These are phyloP conservation scores for Craspedostauros australis DNA, from an alignment of 108 stramenopile species.

Conservation along the genomic window DNA sequence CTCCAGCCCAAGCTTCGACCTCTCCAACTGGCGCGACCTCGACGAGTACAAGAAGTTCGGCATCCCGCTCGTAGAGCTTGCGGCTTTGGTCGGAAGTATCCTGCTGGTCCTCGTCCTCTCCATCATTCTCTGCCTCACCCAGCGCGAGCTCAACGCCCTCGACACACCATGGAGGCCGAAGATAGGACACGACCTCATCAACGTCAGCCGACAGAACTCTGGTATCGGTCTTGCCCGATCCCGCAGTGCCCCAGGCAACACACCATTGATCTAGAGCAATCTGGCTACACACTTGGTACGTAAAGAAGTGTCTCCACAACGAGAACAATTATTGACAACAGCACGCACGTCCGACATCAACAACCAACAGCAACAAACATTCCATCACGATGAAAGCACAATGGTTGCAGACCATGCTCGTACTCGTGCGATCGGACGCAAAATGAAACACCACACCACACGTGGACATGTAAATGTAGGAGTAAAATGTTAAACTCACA, in stretches of 20 bases:
- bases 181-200: constrained; percentile 2
- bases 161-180: constrained; percentile 21
- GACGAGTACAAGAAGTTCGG: constrained; percentile 19
- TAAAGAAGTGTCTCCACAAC: too few relatives aligned
- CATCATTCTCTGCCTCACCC: constrained; percentile 14
- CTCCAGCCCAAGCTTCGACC: constrained; percentile 7
- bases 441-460: too few relatives aligned
- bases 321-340: too few relatives aligned
- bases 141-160: constrained; percentile 12
- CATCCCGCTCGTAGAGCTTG: constrained; percentile 21
- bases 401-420: too few relatives aligned
- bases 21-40: constrained; percentile 22
- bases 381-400: too few relatives aligned
- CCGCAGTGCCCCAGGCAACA: constrained; percentile 10
- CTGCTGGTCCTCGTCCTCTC: constrained; percentile 14
- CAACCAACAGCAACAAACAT: too few relatives aligned
- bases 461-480: too few relatives aligned
- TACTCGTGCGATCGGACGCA: too few relatives aligned
- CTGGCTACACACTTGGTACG: too few relatives aligned
- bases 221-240: constrained; percentile 35
- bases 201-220: constrained; percentile 24
- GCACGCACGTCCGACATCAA: too few relatives aligned
- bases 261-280: constrained; percentile 27
- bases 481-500: too few relatives aligned
- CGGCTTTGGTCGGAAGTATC: constrained; percentile 11